Base-by-base conservation (phyloP, 2,329 filamentous ascomycete genomes). In the Penicillium sp. region DNA sequence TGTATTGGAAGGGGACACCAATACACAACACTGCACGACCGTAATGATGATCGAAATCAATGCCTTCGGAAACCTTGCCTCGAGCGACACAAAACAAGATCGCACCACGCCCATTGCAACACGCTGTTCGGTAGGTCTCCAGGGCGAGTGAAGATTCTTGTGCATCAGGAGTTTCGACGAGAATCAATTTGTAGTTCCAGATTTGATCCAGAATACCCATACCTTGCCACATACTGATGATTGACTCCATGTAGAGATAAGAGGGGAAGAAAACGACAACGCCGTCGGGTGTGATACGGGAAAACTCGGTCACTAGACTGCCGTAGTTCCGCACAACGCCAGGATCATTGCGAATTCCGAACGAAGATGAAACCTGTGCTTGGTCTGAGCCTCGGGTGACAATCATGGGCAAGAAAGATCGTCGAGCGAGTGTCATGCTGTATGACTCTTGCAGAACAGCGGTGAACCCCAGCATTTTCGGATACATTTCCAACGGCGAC, bases 251-350 rank as follows among this genome's bases (percentile, higher is more conserved):
- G 78, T 99, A 99, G 1, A 99, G 83, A 68, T 99, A 99, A 0
- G 92, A 96, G 0, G 94, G 95, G 72, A 99, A 99, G 80, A 99
- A 99, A 38, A 99, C 94, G n/a, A 99, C 94, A 74, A 99, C 87
- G 32, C 94, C 94, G 68, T 99, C 94, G 0, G 94, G 95, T 0
- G 94, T 99, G 62, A 97, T 87, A 73, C 93, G 95, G 52, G 92
- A 90, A 72, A 99, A 97, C 71, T 99, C 94, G 8, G 92, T 94
- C 32, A 99, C 80, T 2, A 99, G 81, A 61, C 88, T 94, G 43
- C 94, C 95, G 66, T 97, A 99, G 73, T 99, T 99, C 46, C 94
- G 86, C 29, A 99, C 92, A n/a, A 97, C 93, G 60, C 90, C 91
- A 0, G 92, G 92, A 67, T 99, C 95, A 69, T 96, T 97, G 61